Conservation (phyloP, 1,284 basidiomycete genomes). For the Golubevia pallescens region DNA sequence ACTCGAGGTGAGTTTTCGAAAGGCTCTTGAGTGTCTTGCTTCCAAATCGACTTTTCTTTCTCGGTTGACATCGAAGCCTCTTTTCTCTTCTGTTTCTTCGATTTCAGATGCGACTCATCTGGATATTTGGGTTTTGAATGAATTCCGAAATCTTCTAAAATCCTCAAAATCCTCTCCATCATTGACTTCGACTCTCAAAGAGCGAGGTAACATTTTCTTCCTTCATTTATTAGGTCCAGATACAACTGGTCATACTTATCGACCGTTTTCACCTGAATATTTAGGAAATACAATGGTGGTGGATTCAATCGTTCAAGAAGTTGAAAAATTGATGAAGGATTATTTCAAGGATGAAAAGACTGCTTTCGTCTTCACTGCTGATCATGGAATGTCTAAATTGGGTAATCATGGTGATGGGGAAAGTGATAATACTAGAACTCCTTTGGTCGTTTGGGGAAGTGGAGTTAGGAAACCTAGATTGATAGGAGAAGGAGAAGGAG, state of each 20-base stretch:
- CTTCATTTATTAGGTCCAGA: constrained; percentile 84
- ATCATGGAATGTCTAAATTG: constrained; percentile 87
- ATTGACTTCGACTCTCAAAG: constrained; percentile 12
- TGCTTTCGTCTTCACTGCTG: constrained; percentile 82
- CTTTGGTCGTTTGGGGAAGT: constrained; percentile 81
- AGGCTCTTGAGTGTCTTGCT: not conserved
- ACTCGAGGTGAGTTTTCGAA: constrained; percentile 71
- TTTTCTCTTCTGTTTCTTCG: not conserved
- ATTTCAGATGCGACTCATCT: constrained; percentile 75
- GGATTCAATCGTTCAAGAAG: constrained; percentile 76
- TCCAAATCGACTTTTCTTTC: too few species aligned
- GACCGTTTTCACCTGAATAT: constrained; percentile 87
- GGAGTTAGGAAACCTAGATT: constrained; percentile 66
- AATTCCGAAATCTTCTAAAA: constrained; percentile 68
- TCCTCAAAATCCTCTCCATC: not conserved
- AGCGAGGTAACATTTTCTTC: constrained; percentile 76
- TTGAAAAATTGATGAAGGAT: constrained; percentile 72
- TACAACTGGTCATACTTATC: constrained; percentile 84
- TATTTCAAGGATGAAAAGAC: constrained; percentile 74
- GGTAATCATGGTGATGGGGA: constrained; percentile 91
- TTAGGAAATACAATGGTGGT: constrained; percentile 83
- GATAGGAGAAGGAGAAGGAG: not conserved
- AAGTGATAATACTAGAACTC: constrained; percentile 85
- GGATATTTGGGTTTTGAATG: constrained; percentile 80
- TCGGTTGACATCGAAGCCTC: not conserved